These are phyloP conservation scores for Phytophthora palmivora DNA, from an alignment of 352 stramenopile species.

Conservation along the genomic window DNA sequence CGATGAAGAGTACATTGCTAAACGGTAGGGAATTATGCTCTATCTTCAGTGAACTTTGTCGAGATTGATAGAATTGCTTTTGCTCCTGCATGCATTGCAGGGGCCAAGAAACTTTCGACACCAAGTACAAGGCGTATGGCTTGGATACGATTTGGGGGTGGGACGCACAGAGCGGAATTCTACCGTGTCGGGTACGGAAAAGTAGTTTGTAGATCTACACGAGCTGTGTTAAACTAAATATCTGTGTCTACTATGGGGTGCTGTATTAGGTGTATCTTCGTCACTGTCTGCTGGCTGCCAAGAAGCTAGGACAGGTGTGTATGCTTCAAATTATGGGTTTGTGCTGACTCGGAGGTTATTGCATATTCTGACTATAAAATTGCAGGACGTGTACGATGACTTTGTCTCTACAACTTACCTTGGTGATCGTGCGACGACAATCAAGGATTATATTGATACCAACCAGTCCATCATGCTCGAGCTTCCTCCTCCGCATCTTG, in stretches of 20 bases:
- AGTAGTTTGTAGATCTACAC: neutral
- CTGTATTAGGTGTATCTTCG: constrained; percentile 85
- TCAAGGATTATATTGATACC: constrained; percentile 84
- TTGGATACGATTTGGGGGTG: constrained; percentile 94
- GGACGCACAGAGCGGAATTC: constrained; percentile 78
- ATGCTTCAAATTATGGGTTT: neutral
- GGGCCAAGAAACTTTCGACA: constrained; percentile 81
- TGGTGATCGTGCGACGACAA: constrained; percentile 87
- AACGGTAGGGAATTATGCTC: constrained; percentile 29
- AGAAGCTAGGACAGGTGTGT: constrained; percentile 72
- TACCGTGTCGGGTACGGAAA: constrained; percentile 79
- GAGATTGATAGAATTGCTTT: neutral
- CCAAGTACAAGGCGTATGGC: constrained; percentile 86
- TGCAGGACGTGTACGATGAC: constrained; percentile 66
- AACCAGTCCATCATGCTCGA: constrained; percentile 88
- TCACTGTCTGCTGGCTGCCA: constrained; percentile 91
- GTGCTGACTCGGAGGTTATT: neutral
- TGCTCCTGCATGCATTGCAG: constrained; percentile 42
- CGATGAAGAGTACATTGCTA: constrained; percentile 87
- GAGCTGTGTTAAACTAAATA: neutral
- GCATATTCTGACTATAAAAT: neutral
- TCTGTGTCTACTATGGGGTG: neutral
- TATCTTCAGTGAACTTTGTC: neutral
- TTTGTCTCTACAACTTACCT: constrained; percentile 94
- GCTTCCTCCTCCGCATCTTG: constrained; percentile 73